Conservation (phyloP, 805 yeast species). For the Yamadazyma sp. region DNA sequence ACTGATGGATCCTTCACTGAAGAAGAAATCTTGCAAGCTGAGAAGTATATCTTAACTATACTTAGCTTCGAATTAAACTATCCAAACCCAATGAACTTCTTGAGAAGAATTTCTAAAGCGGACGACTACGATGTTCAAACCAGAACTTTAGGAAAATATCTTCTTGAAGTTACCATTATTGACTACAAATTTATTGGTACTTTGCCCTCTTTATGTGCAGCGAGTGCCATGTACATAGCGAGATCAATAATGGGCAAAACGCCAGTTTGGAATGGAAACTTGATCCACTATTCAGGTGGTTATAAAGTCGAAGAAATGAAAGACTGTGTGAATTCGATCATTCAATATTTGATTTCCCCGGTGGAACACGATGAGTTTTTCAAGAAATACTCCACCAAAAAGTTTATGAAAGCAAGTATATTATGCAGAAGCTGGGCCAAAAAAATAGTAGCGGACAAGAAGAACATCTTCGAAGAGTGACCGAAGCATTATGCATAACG, state of each 20-base stretch:
- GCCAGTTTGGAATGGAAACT: slow-evolving; percentile 79
- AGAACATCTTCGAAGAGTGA: slow-evolving; percentile 32
- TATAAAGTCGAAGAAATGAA: slow-evolving; percentile 70
- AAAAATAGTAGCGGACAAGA: slow-evolving; percentile 49
- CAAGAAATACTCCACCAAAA: slow-evolving; percentile 87
- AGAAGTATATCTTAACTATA: slow-evolving; percentile 70
- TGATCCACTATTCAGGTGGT: slow-evolving; percentile 91
- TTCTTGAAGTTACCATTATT: slow-evolving; percentile 73
- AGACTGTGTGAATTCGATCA: slow-evolving; percentile 70
- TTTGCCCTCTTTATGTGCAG: slow-evolving; percentile 79
- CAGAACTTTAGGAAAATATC: slow-evolving; percentile 81
- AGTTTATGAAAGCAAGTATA: slow-evolving; percentile 82
- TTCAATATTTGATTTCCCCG: slow-evolving; percentile 76
- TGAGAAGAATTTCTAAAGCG: slow-evolving; percentile 85
- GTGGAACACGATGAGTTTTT: slow-evolving; percentile 90
- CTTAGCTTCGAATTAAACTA: slow-evolving; percentile 74
- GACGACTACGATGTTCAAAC: slow-evolving; percentile 85
- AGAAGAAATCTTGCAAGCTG: slow-evolving; percentile 80
- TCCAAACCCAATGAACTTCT: slow-evolving; percentile 88
- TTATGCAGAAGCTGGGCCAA: slow-evolving; percentile 84
- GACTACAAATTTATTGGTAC: slow-evolving; percentile 73
- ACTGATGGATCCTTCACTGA: slow-evolving; percentile 84
- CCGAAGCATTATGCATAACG: too few species aligned
- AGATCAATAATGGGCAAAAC: slow-evolving; percentile 66
- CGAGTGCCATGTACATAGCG: slow-evolving; percentile 83